Conservation (phyloP, 305 asterid species). For the Solanum chacoense region DNA sequence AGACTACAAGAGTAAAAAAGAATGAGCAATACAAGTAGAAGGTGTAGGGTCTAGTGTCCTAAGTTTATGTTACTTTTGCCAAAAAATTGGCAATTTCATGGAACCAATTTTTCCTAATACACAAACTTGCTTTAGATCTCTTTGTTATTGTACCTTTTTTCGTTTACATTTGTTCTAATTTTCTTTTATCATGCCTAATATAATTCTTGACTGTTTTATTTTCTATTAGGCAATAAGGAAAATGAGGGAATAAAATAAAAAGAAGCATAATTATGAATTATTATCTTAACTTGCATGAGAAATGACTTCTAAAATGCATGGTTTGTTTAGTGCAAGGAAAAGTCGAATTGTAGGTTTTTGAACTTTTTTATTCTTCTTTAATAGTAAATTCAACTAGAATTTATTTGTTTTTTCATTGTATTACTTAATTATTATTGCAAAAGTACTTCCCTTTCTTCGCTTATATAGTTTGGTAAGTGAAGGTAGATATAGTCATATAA, state of each 20-base stretch:
- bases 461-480: background rate
- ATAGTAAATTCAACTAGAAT: background rate
- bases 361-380: background rate
- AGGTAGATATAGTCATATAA: background rate
- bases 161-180: background rate
- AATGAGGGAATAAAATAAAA: background rate
- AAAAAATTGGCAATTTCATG: background rate
- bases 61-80: background rate
- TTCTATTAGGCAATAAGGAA: background rate
- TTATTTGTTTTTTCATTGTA: background rate
- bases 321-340: background rate
- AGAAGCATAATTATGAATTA: background rate
- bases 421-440: background rate
- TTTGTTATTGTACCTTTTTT: background rate
- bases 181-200: background rate
- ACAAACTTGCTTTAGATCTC: background rate
- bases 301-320: background rate
- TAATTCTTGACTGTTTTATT: background rate
- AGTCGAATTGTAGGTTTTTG: background rate
- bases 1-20: background rate
- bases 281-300: background rate
- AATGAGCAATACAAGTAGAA: background rate
- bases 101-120: background rate
- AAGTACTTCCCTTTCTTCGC: background rate
- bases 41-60: slow-evolving; percentile 1